phyloP scores from a whole-genome alignment of 108 stramenopile species.

The Skeletonema tropicum region DNA sequence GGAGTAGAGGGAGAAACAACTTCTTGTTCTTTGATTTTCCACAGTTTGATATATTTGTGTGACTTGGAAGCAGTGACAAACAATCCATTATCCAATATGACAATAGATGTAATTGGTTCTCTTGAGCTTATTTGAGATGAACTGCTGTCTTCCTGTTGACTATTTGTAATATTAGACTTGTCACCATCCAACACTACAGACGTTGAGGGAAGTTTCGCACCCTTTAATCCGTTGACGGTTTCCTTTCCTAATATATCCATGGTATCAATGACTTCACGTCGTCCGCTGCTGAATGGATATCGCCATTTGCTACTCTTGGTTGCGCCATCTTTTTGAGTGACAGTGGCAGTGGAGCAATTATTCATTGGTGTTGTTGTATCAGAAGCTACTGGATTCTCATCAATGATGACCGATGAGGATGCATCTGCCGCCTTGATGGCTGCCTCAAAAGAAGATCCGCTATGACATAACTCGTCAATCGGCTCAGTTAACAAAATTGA shows the following conservation, averaged over 20 bases:
- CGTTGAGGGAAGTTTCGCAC: too few species aligned
- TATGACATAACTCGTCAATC: too few species aligned
- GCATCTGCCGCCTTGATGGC: too few species aligned
- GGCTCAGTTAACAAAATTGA: background rate
- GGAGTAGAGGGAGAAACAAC: background rate
- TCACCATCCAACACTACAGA: background rate
- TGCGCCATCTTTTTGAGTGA: background rate
- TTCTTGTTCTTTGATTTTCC: background rate
- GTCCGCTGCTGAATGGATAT: background rate
- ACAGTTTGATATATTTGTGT: background rate
- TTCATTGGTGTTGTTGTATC: background rate
- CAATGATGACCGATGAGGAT: background rate
- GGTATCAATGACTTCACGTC: too few species aligned
- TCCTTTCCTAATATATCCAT: too few species aligned
- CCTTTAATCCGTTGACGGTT: too few species aligned
- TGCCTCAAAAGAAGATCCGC: too few species aligned
- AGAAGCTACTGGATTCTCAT: background rate
- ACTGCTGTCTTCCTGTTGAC: background rate
- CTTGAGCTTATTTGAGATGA: background rate
- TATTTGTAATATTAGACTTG: background rate
- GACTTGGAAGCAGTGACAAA: background rate
- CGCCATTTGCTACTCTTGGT: background rate
- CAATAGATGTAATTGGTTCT: background rate
- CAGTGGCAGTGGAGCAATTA: background rate
- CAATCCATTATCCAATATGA: constrained; percentile 1